A percentile compares a stretch with the other conserved stretches of the same genome.
Evolutionary conservation across 192 early-diverging fungal species (phyloP).

Genomic region (Coemansia aciculifera): DNA sequence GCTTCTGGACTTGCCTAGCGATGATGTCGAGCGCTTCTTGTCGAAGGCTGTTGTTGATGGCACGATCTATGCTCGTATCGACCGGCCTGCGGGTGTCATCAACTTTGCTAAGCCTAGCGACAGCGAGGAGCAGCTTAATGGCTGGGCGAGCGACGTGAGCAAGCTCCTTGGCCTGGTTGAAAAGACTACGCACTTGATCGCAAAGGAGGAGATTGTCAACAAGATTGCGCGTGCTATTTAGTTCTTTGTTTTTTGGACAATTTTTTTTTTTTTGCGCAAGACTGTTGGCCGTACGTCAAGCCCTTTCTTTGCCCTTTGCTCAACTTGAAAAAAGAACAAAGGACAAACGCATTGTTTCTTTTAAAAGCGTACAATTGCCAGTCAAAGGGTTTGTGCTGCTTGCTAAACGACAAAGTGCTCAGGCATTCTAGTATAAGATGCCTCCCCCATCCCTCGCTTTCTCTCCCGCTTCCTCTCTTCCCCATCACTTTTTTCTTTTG

Average conservation of each 20-base stretch:
- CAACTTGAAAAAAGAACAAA: neutral
- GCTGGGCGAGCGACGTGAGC: constrained; percentile 91
- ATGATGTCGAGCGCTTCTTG: constrained; percentile 89
- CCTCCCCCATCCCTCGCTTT: neutral
- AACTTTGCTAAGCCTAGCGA: constrained; percentile 83
- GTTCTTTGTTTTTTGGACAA: neutral
- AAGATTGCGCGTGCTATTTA: constrained; percentile 70
- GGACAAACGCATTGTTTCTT: neutral
- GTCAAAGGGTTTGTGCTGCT: neutral
- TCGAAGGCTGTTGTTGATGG: constrained; percentile 92
- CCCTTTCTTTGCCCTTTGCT: neutral
- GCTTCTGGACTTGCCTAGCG: constrained; percentile 79
- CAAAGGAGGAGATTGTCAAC: constrained; percentile 89
- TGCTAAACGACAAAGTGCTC: neutral
- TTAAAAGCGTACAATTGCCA: neutral
- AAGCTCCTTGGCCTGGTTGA: constrained; percentile 87
- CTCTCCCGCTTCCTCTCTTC: too few species aligned
- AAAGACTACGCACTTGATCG: constrained; percentile 90
- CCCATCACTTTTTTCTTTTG: neutral
- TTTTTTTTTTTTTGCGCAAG: neutral
- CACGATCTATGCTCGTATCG: constrained; percentile 95
- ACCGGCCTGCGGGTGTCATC: constrained; percentile 87
- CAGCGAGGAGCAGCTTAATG: constrained; percentile 87
- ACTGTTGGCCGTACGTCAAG: neutral
- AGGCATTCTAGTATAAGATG: neutral